These are phyloP conservation scores for Zymoseptoria brevis DNA, from an alignment of 2,329 filamentous ascomycete genomes.

Conservation along the genomic window DNA sequence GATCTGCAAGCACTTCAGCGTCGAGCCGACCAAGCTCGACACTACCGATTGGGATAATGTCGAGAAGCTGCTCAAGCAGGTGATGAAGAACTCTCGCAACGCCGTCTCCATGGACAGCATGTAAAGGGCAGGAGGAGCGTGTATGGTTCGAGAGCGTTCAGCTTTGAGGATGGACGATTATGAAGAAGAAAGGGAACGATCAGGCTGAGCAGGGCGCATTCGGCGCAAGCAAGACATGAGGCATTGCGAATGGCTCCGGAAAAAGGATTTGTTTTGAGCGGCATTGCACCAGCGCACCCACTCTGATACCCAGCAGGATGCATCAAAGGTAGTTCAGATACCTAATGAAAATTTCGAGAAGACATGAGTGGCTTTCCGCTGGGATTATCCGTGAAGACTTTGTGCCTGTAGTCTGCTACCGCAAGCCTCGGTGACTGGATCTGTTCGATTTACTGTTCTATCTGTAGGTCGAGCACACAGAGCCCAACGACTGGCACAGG, in stretches of 20 bases:
- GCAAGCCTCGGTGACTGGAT: too few species aligned
- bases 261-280: neutral
- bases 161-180: neutral
- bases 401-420: too few species aligned
- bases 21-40: slow-evolving; percentile 72
- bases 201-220: neutral
- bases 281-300: neutral
- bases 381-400: too few species aligned
- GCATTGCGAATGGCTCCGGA: neutral
- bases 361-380: too few species aligned
- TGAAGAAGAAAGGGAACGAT: neutral
- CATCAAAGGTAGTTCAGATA: neutral
- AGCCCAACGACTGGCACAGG: too few species aligned
- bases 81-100: slow-evolving; percentile 56
- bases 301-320: neutral
- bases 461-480: too few species aligned
- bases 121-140: neutral
- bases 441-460: too few species aligned
- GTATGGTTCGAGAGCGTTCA: neutral
- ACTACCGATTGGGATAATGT: slow-evolving; percentile 87
- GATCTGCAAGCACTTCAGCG: slow-evolving; percentile 75
- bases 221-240: neutral
- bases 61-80: slow-evolving; percentile 70
- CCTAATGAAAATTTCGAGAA: neutral
- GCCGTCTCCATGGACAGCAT: slow-evolving; percentile 5